Percentiles rank a stretch among this genome's conserved stretches.
phyloP scores from a whole-genome alignment of 441 rosid species.

The Lepidium campestre region DNA sequence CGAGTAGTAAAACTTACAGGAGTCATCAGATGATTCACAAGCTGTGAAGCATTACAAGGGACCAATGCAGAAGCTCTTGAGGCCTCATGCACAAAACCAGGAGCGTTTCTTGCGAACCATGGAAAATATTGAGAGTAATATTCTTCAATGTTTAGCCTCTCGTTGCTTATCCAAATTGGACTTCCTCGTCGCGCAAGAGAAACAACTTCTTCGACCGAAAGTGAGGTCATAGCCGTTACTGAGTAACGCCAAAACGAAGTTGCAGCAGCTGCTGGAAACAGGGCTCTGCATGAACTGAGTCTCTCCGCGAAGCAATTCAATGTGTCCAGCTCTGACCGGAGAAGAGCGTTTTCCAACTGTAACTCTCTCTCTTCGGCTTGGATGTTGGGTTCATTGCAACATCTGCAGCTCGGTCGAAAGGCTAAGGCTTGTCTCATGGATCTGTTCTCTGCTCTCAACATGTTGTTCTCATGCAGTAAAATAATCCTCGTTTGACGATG shows the following conservation, averaged over 20 bases:
- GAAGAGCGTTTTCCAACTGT: neutral
- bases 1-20: neutral
- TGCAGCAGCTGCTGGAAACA: neutral
- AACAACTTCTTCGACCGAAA: slow-evolving; percentile 12
- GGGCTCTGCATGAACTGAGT: neutral
- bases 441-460: neutral
- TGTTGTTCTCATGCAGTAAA: neutral
- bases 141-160: slow-evolving; percentile 31
- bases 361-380: neutral
- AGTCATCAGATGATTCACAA: neutral
- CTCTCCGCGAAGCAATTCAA: neutral
- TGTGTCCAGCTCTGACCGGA: neutral
- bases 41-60: neutral
- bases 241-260: neutral
- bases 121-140: slow-evolving; percentile 32
- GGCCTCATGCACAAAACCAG: slow-evolving; percentile 33
- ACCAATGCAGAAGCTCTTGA: slow-evolving; percentile 34
- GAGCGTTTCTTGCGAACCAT: slow-evolving; percentile 20
- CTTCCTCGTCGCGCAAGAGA: slow-evolving; percentile 1
- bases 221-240: neutral
- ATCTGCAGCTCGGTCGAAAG: neutral
- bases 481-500: neutral
- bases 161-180: slow-evolving; percentile 37
- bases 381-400: neutral
- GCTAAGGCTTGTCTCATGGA: neutral